A percentile compares a stretch with the other conserved stretches of the same genome.
phyloP scores from a whole-genome alignment of 495 filamentous ascomycete species.

The Cetradonia linearis region DNA sequence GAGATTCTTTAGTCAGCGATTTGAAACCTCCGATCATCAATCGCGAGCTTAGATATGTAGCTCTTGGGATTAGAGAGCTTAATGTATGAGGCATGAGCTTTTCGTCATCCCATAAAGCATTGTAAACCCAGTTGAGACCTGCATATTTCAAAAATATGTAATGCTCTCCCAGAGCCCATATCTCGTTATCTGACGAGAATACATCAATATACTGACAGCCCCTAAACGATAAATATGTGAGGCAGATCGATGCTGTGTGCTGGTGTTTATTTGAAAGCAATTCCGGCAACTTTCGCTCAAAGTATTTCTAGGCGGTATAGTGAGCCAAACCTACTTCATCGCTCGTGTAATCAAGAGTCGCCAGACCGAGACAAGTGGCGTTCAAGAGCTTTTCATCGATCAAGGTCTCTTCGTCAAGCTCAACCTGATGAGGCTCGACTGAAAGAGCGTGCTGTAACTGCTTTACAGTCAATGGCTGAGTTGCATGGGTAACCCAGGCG shows the following conservation, averaged over 20 bases:
- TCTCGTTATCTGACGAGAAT: not conserved
- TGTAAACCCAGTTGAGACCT: not conserved
- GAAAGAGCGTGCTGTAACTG: constrained; percentile 17
- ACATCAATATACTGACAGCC: not conserved
- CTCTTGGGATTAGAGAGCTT: not conserved
- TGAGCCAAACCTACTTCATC: constrained; percentile 42
- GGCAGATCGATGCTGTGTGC: not conserved
- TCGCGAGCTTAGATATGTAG: constrained; percentile 2
- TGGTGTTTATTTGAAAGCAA: not conserved
- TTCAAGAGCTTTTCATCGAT: constrained; percentile 31
- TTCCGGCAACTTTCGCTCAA: constrained; percentile 29
- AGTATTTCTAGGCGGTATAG: constrained; percentile 45
- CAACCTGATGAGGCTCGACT: constrained; percentile 6
- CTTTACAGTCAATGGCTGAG: constrained; percentile 9
- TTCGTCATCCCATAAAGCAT: not conserved
- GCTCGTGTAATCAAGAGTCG: constrained; percentile 38
- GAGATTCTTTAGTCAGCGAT: not conserved
- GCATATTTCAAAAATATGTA: not conserved
- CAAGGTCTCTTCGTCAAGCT: constrained; percentile 34
- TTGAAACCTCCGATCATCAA: constrained; percentile 1
- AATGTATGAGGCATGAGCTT: not conserved
- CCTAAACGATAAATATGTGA: constrained; percentile 1
- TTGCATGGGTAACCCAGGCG: constrained; percentile 20
- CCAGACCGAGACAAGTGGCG: constrained; percentile 41
- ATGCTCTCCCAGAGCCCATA: not conserved